A percentile compares a stretch with the other conserved stretches of the same genome.
Evolutionary conservation across 73 alveolate species (phyloP).

Genomic region (Blepharisma stoltei): DNA sequence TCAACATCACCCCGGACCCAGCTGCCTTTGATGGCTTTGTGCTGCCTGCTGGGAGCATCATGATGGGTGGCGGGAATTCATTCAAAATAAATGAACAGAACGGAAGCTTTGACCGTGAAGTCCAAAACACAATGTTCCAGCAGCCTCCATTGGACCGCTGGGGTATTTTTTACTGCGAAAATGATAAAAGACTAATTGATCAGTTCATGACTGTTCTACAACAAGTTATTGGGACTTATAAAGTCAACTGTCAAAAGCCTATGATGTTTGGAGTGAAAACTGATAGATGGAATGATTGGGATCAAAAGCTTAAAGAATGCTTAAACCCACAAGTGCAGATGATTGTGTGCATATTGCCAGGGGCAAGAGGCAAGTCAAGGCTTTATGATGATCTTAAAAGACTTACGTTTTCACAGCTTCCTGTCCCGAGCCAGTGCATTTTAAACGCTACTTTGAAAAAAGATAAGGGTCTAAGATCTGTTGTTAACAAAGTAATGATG

Average conservation of each 20-base stretch:
- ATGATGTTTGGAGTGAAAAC: conserved; percentile 39
- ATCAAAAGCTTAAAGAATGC: conserved; percentile 35
- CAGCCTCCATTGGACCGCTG: conserved; percentile 65
- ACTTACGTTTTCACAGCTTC: conserved; percentile 61
- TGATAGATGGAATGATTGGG: conserved; percentile 62
- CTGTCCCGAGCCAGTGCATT: conserved; percentile 87
- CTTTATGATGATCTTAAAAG: conserved; percentile 83
- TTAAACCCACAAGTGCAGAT: conserved; percentile 48
- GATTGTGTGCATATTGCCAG: conserved; percentile 79
- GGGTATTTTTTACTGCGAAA: conserved; percentile 81
- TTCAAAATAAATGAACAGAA: conserved; percentile 48
- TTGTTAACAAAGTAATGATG: conserved; percentile 82
- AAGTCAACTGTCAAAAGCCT: conserved; percentile 49
- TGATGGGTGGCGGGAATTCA: conserved; percentile 31
- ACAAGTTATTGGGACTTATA: conserved; percentile 51
- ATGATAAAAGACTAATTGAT: conserved; percentile 53
- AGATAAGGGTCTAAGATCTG: conserved; percentile 82
- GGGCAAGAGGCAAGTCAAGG: conserved; percentile 76
- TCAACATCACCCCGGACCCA: conserved; percentile 66
- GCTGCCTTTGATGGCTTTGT: conserved; percentile 44
- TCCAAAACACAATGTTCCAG: conserved; percentile 71
- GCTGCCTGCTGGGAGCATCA: conserved; percentile 30
- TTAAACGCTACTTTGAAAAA: conserved; percentile 69
- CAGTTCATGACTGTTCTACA: conserved; percentile 54
- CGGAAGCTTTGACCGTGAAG: conserved; percentile 76